A percentile compares a stretch with the other conserved stretches of the same genome.
phyloP scores from a whole-genome alignment of 179 eudicot species.

The Carnegiea gigantea region DNA sequence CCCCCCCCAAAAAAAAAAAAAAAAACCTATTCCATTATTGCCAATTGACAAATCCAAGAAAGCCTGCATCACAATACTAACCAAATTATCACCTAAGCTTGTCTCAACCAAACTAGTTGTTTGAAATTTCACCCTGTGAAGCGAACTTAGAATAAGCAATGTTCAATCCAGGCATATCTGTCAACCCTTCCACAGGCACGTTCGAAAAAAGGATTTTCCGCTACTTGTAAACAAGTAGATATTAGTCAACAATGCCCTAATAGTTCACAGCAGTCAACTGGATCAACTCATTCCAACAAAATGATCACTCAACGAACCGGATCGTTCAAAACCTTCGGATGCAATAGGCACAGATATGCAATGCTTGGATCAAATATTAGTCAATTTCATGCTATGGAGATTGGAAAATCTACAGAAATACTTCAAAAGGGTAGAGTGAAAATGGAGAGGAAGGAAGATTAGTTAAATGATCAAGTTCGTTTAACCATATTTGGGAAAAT shows the following conservation, averaged over 20 bases:
- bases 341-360: background rate
- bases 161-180: background rate
- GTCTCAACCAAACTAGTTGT: no score
- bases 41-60: no score
- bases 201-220: background rate
- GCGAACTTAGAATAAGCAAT: background rate
- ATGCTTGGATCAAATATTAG: background rate
- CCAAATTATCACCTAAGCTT: no score
- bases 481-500: background rate
- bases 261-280: background rate
- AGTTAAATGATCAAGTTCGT: background rate
- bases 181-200: background rate
- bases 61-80: no score
- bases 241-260: background rate
- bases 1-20: no score
- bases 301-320: background rate
- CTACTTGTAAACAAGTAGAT: background rate
- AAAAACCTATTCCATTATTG: no score
- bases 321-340: background rate
- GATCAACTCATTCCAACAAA: background rate
- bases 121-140: background rate
- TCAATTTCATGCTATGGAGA: background rate
- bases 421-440: background rate
- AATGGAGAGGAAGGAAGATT: background rate
- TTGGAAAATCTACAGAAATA: background rate